Conservation (phyloP, 179 eudicot genomes). For the Pouteria campechiana region DNA sequence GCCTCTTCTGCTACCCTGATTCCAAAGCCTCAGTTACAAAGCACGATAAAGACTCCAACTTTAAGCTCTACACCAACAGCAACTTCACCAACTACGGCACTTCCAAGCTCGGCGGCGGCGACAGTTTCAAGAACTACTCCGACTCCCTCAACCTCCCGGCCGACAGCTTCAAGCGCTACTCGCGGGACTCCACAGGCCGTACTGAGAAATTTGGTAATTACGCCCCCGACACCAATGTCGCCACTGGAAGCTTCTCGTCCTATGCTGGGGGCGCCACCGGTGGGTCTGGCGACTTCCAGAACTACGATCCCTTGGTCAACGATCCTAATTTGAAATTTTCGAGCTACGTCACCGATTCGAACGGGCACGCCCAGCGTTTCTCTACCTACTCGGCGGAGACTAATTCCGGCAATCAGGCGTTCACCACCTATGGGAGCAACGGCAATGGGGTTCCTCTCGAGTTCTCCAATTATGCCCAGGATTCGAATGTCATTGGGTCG, state of each 20-base stretch:
- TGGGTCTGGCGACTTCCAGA: conserved; percentile 42
- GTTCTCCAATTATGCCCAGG: conserved; percentile 36
- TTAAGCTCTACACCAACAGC: conserved; percentile 38
- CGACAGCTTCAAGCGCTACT: conserved; percentile 52
- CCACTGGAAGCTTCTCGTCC: conserved; percentile 41
- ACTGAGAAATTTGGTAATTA: conserved; percentile 47
- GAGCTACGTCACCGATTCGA: conserved; percentile 45
- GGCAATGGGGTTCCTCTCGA: conserved; percentile 36
- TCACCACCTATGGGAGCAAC: conserved; percentile 52
- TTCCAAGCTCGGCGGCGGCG: conserved; percentile 37
- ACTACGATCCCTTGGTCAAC: conserved; percentile 30
- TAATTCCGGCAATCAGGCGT: conserved; percentile 49
- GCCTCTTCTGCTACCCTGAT: conserved; percentile 46
- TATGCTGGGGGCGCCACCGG: conserved; percentile 63
- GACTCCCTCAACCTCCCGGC: conserved; percentile 39
- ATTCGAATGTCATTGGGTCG: conserved; percentile 50
- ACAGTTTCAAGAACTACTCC: conserved; percentile 59
- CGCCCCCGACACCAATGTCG: conserved; percentile 48
- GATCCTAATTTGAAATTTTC: conserved; percentile 54
- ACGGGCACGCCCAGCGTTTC: conserved; percentile 37
- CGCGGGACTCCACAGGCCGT: conserved; percentile 62
- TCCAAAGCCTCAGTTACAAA: conserved; percentile 24
- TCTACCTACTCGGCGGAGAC: conserved; percentile 17
- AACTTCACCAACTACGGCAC: conserved; percentile 64
- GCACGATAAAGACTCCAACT: conserved; percentile 28